Base-by-base conservation (phyloP, 2,329 filamentous ascomycete genomes). In the Fusarium sp. region DNA sequence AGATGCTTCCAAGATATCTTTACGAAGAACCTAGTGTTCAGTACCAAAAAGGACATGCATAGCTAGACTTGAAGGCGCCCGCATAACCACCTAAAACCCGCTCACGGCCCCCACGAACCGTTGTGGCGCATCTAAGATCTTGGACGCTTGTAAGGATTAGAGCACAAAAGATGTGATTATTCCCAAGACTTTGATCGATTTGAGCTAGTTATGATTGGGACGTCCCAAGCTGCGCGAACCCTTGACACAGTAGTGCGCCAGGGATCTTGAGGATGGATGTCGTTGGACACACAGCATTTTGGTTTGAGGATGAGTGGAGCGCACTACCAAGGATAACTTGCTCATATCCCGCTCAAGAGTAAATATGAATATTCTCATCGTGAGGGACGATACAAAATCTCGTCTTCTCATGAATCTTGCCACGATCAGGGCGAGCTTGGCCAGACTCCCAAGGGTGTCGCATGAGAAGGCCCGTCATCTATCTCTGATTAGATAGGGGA, bases 331-430 rank as follows among this genome's bases (percentile, higher is more conserved):
- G 56, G 68, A 75, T 70, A 74, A 74, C 72, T 74, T 74, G 72
- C 72, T 74, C 72, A 74, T 70, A 74, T 74, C 33, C 62, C 59
- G 31, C 72, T 74, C 72, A 74, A 14, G 31, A 16, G 9, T 7
- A 6, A 36, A 40, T 6, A 29, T 20, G 20, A 51, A 33, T 31
- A 58, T 20, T 46, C 51, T 65, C 22, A 36, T 24, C 12, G 20
- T 33, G 24, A 31, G 20, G 42, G 14, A 56, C 27, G 10, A 53
- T 4, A 44, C 6, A 61, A 46, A 31, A 51, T 46, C 22, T 38
- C 44, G 42, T 22, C 51, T 24, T 55, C 20, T 31, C 22, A 17
- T 36, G 49, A 11, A 40, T 71, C 71, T 74, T 72, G 59, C 71
- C 65, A 72, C 61, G 7, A 63, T 72, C 68, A 70, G 24, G 62